These are phyloP conservation scores for Posidonia oceanica DNA, from an alignment of 116 monocot genomes.

Conservation along the genomic window DNA sequence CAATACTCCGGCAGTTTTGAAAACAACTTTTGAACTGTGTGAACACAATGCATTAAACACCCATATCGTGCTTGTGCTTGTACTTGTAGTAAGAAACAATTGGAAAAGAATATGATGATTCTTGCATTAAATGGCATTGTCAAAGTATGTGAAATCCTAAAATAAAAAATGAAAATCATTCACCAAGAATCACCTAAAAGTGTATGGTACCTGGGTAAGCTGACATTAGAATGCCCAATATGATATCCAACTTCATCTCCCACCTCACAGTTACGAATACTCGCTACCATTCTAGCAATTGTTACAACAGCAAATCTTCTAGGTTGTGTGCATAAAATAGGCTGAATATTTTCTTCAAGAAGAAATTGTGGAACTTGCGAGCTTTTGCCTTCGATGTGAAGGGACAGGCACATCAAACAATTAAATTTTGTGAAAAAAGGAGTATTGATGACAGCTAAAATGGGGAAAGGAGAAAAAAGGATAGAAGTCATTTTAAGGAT, in stretches of 20 bases:
- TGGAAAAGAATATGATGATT: too few relatives aligned
- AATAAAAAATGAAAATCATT: too few relatives aligned
- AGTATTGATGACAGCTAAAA: not conserved
- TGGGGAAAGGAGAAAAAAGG: not conserved
- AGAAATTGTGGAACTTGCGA: slow-evolving; percentile 80
- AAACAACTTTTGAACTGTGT: slow-evolving; percentile 67
- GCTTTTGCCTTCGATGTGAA: slow-evolving; percentile 60
- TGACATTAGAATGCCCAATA: slow-evolving; percentile 75
- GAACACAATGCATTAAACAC: not conserved
- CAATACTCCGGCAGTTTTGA: slow-evolving; percentile 81
- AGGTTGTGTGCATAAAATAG: slow-evolving; percentile 82
- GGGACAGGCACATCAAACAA: not conserved
- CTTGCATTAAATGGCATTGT: too few relatives aligned
- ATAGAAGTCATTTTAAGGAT: not conserved
- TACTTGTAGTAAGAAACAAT: too few relatives aligned
- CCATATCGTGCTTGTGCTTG: too few relatives aligned
- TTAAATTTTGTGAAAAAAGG: not conserved
- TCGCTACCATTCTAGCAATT: slow-evolving; percentile 69
- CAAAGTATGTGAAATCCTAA: too few relatives aligned
- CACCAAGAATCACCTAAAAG: not conserved
- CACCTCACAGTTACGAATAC: slow-evolving; percentile 47
- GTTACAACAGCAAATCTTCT: slow-evolving; percentile 84
- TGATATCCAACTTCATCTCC: slow-evolving; percentile 83
- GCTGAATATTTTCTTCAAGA: slow-evolving; percentile 68
- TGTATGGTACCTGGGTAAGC: slow-evolving; percentile 4